Base-by-base conservation (phyloP, 2,329 filamentous ascomycete species). In the Triangularia setosa region DNA sequence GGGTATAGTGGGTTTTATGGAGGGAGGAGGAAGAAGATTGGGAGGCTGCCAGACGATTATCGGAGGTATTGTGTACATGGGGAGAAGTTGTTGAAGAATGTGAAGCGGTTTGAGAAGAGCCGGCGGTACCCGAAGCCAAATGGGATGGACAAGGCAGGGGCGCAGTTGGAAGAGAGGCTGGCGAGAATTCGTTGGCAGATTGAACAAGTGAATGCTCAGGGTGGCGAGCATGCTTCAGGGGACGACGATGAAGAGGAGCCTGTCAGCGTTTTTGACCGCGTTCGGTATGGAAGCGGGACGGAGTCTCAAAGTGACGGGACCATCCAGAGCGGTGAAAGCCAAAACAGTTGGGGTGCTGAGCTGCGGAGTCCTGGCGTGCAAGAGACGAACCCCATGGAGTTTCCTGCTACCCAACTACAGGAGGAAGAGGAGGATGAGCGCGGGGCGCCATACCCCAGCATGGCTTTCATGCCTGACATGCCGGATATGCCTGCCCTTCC, bases 21-120 rank as follows among this genome's bases (percentile, higher is more conserved):
- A 9, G n/a, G 40, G 7, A 48, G 40, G 73, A 75, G 18, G 73
- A 76, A n/a, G 12, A 5, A 77, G 79, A 59, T 71, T 75, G 0
- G 72, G 40, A 48, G 82, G 5, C 73, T 83, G 30, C 78, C 83
- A 0, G 81, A 84, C 61, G 84, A 86, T 69, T 86, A 83, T 68
- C 76, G 81, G 12, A 74, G 82, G 9, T 84, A 83, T 59, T 73
- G 78, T 18, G 80, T 84, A 18, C 84, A 86, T 63, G 83, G 83
- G 0, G 75, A 77, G 40, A 79, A 77, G 59, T 72, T 86, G 16
- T 66, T 78, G 2, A 73, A 77, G 27, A 80, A 84, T 69, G 63
- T 83, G 0, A 69, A 71, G n/a, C 76, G 75, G 5, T 75, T 75
- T 23, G 40, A 48, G 40, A 48, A 48, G 40, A 76, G 75, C 70